Base-by-base conservation (phyloP, 768 basidiomycete genomes). In the Gelatoporia subvermispora region DNA sequence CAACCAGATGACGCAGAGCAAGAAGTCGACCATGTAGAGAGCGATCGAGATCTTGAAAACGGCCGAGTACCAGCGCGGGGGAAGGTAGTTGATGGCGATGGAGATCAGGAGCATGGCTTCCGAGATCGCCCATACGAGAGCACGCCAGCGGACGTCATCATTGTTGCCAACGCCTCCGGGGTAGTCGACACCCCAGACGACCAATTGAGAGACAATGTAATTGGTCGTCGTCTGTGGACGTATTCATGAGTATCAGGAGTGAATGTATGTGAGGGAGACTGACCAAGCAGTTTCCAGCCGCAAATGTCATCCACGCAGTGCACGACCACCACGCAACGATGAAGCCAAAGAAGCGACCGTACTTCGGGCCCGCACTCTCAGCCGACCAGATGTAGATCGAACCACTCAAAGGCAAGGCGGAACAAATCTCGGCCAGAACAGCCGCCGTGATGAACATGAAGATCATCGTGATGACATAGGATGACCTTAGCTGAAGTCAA, bases 351-450 rank as follows among this genome's bases (percentile, higher is more conserved):
- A 94, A 86, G 31, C 93, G 77, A 2, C 83, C 90, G 58, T 89
- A 84, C 56, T 88, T 90, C 4, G 84, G 84, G 2, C 93, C 93
- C 4, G 90, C 93, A 59, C 90, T 91, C 61, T 92, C 92, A 16
- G 91, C 92, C 0, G 91, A 88, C 93, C 93, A 95, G 42, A 93
- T 83, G 65, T 94, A 95, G 64, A 96, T 94, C 8, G 91, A 93
- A 2, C 93, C 93, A 48, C 87, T 89, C 43, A 93, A 65, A 4
- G 88, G 87, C 23, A 93, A 72, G 4, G 91, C 88, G 35, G 92
- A 93, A 65, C 92, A 94, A 45, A 94, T 83, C 63, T 95, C 93
- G 17, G 93, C 91, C 34, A 95, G 73, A 36, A 92, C 83, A 9
- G 80, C 82, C 1, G 92, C 92, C 7, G 88, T 93, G 45, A 95